Percentiles rank a stretch among this genome's conserved stretches.
These are phyloP conservation scores for Wickerhamomyces canadensis DNA, from an alignment of 805 yeast species.

Conservation along the genomic window DNA sequence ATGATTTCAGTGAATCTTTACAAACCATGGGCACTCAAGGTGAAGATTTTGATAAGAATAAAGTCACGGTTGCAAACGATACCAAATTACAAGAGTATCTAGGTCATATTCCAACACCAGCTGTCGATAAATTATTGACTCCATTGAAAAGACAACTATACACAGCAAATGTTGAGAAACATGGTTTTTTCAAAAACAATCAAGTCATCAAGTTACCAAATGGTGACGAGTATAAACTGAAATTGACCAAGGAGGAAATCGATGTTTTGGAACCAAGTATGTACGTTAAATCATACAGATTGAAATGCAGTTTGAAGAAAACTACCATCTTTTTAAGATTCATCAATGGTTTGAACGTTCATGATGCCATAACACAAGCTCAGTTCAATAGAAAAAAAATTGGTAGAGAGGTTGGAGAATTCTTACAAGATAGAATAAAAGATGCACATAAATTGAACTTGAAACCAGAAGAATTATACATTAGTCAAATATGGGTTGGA, in stretches of 20 bases:
- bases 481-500: constrained; percentile 86
- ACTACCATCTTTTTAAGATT: constrained; percentile 76
- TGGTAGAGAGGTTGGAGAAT: constrained; percentile 70
- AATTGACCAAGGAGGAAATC: constrained; percentile 58
- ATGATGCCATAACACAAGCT: constrained; percentile 84
- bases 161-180: constrained; percentile 47
- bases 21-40: constrained; percentile 20
- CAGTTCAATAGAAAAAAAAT: constrained; percentile 81
- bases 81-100: constrained; percentile 40
- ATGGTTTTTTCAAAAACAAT: constrained; percentile 64
- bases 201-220: constrained; percentile 38
- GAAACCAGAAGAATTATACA: constrained; percentile 56
- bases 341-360: constrained; percentile 63
- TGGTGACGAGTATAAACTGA: constrained; percentile 48
- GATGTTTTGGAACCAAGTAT: constrained; percentile 83
- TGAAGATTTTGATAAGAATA: constrained; percentile 16
- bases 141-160: constrained; percentile 70
- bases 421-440: constrained; percentile 65
- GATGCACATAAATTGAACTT: constrained; percentile 61
- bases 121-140: constrained; percentile 51
- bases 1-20: constrained; percentile 20
- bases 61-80: constrained; percentile 30
- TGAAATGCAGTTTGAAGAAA: constrained; percentile 85
- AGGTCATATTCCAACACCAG: constrained; percentile 44
- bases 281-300: constrained; percentile 73